A percentile compares a stretch with the other conserved stretches of the same genome.
Evolutionary conservation across 2,329 filamentous ascomycete genomes (phyloP).

Genomic region (Aaosphaeria arxii): DNA sequence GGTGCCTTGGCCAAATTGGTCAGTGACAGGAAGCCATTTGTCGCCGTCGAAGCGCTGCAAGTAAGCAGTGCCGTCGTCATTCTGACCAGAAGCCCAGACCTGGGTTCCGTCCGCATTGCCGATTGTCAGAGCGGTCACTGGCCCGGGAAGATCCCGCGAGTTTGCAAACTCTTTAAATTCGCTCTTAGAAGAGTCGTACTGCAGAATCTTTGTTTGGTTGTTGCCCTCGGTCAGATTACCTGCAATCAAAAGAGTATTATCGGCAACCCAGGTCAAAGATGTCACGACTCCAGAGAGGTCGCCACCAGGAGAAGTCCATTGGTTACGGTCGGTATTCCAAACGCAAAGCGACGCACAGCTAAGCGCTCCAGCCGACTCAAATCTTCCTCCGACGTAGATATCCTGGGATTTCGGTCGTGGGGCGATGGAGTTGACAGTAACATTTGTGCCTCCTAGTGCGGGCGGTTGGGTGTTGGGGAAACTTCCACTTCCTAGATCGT

Average conservation of each 20-base stretch:
- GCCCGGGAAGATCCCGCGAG: constrained; percentile 71
- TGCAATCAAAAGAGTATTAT: constrained; percentile 69
- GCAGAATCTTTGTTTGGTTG: constrained; percentile 65
- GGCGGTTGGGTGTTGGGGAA: constrained; percentile 70
- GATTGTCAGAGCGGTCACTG: constrained; percentile 71
- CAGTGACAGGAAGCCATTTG: constrained; percentile 64
- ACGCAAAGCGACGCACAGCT: constrained; percentile 80
- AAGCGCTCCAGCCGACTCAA: constrained; percentile 77
- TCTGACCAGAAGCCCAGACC: constrained; percentile 79
- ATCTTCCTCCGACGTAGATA: constrained; percentile 83
- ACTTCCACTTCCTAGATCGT: constrained; percentile 65
- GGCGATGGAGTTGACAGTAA: constrained; percentile 73
- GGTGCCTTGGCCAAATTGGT: constrained; percentile 61
- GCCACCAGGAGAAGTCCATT: constrained; percentile 79
- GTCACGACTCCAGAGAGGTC: constrained; percentile 69
- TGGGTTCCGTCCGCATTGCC: constrained; percentile 70
- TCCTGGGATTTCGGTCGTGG: constrained; percentile 67
- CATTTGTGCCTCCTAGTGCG: constrained; percentile 65
- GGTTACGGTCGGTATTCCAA: constrained; percentile 65
- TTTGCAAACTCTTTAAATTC: constrained; percentile 63
- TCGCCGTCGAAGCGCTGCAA: constrained; percentile 78
- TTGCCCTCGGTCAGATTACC: constrained; percentile 71
- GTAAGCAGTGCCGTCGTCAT: constrained; percentile 66
- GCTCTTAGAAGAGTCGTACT: constrained; percentile 66
- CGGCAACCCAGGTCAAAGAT: constrained; percentile 71